Conservation (phyloP, 2,329 filamentous ascomycete species). For the Alternaria sp. region DNA sequence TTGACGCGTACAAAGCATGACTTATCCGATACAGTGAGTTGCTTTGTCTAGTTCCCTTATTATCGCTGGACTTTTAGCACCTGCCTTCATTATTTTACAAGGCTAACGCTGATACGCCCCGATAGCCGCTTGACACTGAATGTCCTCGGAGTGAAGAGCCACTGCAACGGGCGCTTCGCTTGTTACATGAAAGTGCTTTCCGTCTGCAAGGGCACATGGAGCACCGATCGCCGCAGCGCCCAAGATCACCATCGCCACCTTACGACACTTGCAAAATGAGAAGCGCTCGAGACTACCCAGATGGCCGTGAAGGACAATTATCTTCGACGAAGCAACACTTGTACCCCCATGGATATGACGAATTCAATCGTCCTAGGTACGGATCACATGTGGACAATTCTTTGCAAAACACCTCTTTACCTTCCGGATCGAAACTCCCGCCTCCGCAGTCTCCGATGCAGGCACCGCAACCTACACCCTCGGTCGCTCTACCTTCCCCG, state of each 20-base stretch:
- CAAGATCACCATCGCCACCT: slow-evolving; percentile 23
- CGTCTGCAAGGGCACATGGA: slow-evolving; percentile 30
- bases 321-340: slow-evolving; percentile 28
- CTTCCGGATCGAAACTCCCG: slow-evolving; percentile 56
- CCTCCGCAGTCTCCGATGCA: slow-evolving; percentile 41
- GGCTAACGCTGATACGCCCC: slow-evolving; percentile 16
- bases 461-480: slow-evolving; percentile 32
- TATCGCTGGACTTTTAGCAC: not conserved
- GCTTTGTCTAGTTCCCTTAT: slow-evolving; percentile 1
- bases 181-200: slow-evolving; percentile 36
- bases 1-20: slow-evolving; percentile 32
- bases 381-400: slow-evolving; percentile 25
- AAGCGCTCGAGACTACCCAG: slow-evolving; percentile 34
- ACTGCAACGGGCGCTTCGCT: slow-evolving; percentile 37
- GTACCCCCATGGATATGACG: slow-evolving; percentile 24
- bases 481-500: slow-evolving; percentile 43
- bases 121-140: slow-evolving; percentile 28
- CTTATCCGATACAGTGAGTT: slow-evolving; percentile 34
- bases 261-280: slow-evolving; percentile 33
- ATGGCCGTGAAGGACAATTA: slow-evolving; percentile 36
- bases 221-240: slow-evolving; percentile 20
- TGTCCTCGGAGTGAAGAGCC: slow-evolving; percentile 24
- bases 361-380: slow-evolving; percentile 23
- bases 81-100: not conserved
- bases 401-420: slow-evolving; percentile 48